Evolutionary conservation across 2,329 filamentous ascomycete genomes (phyloP).

Genomic region (Calonectria henricotiae): DNA sequence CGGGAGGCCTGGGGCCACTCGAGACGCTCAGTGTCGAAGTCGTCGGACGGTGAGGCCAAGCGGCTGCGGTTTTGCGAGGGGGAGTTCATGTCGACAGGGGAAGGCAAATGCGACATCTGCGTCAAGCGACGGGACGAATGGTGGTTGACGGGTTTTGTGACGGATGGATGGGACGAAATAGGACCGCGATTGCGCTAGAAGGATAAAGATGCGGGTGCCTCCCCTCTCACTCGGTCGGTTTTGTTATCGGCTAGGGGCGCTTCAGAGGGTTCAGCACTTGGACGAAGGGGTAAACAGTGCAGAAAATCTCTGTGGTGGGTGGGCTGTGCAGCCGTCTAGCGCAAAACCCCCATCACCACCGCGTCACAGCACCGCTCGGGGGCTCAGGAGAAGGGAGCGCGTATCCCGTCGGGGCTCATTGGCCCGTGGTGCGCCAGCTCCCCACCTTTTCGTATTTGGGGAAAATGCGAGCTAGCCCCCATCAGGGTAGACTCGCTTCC

Average conservation of each 20-base stretch:
- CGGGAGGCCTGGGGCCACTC: slow-evolving; percentile 41
- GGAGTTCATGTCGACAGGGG: slow-evolving; percentile 23
- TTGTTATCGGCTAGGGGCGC: background rate
- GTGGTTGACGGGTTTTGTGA: background rate
- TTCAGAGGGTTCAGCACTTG: background rate
- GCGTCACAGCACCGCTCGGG: slow-evolving; percentile 19
- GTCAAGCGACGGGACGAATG: background rate
- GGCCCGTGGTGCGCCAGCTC: background rate
- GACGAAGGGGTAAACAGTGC: background rate
- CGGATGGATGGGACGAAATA: background rate
- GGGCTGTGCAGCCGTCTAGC: slow-evolving; percentile 11
- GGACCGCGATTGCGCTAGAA: slow-evolving; percentile 12
- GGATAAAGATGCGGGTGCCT: background rate
- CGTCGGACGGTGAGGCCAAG: slow-evolving; percentile 18
- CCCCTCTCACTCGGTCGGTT: slow-evolving; percentile 9
- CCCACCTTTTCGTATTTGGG: slow-evolving; percentile 16
- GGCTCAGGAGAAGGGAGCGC: slow-evolving; percentile 23
- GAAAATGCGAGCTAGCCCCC: background rate
- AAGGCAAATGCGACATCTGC: slow-evolving; percentile 12
- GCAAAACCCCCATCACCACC: slow-evolving; percentile 16
- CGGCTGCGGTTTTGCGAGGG: slow-evolving; percentile 30
- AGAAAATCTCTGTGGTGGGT: slow-evolving; percentile 6
- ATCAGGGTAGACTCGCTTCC: background rate
- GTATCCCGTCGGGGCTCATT: slow-evolving; percentile 19
- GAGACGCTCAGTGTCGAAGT: slow-evolving; percentile 52